Evolutionary conservation across 2,329 filamentous ascomycete genomes (phyloP), one percentile per base, ranked within the genome.

Genomic region (Fusarium marasasianum): DNA sequence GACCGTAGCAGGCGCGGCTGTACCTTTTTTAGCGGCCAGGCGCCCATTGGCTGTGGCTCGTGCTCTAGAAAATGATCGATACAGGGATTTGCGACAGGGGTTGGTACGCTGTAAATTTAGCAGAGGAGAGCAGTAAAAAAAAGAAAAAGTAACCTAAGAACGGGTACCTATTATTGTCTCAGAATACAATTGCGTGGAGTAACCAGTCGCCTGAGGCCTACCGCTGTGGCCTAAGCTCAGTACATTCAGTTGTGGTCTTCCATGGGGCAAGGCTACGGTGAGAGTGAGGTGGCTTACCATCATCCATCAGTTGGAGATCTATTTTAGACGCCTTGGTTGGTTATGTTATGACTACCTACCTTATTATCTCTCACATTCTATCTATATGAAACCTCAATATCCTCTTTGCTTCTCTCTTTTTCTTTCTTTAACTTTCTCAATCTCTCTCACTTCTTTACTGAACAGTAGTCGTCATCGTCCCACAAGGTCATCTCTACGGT

Each of bases 1-100:
- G 40, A 38, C 50, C 55, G 62, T 73, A 72, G 63, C 73, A 77
- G 77, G 75, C 75, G 75, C 75, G 75, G 75, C 63, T 48, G 38
- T 71, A 44, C 59, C 57, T 56, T 41, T 43, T 44, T 45, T 58
- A 22, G 63, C 48, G 44, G 62, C 47, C 31, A 41, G n/a, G 33
- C 41, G 40, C 60, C 75, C 73, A 77, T 77, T 75, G 75, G 75
- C 71, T 58, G 55, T 63, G 62, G 60, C 64, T 51, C 29, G 47
- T 48, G 38, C 44, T 35, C 26, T 50, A 40, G 15, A 65, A 50
- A 50, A 45, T 41, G 48, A 62, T 65, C 59, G 62, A 56, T 71
- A 43, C 70, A 75, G 63, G 65, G 68, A 66, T 58, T 18, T 73
- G 35, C 20, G 56, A 44, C 66, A 73, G 56, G 71, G 60, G 31